phyloP scores from a whole-genome alignment of 768 basidiomycete species.

The Imleria badia region DNA sequence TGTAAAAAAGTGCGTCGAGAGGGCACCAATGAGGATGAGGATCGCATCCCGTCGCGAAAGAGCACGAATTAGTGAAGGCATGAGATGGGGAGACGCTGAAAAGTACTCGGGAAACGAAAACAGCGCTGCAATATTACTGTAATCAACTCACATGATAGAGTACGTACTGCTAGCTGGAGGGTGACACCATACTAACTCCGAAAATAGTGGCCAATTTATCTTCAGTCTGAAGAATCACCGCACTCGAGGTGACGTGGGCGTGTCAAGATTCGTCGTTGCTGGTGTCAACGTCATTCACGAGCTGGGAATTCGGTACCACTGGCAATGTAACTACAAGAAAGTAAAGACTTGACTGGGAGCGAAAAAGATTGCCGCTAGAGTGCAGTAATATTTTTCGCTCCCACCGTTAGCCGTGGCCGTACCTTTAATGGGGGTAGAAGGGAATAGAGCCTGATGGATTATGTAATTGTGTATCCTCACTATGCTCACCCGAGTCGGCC shows the following conservation, averaged over 20 bases:
- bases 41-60: conserved; percentile 57
- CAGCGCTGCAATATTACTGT: no score
- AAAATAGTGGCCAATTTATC: neutral
- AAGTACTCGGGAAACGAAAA: neutral
- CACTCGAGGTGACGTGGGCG: no score
- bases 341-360: no score
- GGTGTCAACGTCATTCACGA: no score
- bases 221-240: neutral
- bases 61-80: conserved; percentile 39
- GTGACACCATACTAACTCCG: neutral
- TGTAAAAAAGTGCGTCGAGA: conserved; percentile 53
- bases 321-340: no score
- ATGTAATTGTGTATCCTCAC: conserved; percentile 1
- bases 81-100: conserved; percentile 8
- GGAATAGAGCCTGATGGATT: neutral
- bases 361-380: no score
- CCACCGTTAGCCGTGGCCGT: no score
- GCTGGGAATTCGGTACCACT: no score
- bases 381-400: no score
- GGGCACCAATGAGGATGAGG: conserved; percentile 58
- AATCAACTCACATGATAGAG: neutral
- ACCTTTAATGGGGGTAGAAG: no score
- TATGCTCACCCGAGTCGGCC: conserved; percentile 20
- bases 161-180: neutral
- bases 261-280: no score